These are phyloP conservation scores for Triticum urartu DNA, from an alignment of 176 grass and related monocot species.

Conservation along the genomic window DNA sequence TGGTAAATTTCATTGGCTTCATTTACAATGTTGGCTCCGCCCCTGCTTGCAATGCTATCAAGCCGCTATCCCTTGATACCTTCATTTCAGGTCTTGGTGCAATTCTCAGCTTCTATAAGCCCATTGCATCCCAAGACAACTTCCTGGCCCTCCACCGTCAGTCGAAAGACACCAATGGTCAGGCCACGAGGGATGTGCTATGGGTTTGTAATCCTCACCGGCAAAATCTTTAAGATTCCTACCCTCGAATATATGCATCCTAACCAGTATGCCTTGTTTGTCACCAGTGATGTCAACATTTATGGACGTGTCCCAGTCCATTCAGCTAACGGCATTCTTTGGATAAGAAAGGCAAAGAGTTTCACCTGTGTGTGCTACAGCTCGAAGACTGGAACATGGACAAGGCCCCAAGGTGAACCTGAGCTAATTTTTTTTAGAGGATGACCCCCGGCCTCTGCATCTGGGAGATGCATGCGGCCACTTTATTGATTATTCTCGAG, in stretches of 20 bases:
- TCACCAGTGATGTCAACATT: not conserved
- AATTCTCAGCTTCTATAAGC: slow-evolving; percentile 31
- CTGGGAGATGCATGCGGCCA: no score
- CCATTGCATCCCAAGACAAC: slow-evolving; percentile 32
- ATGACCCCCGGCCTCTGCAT: no score
- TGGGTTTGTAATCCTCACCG: slow-evolving; percentile 21
- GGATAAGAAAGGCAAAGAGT: not conserved
- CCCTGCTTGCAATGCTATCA: not conserved
- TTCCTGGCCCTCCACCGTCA: slow-evolving; percentile 12
- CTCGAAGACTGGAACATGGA: not conserved
- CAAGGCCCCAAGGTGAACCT: not conserved
- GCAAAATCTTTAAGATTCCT: slow-evolving; percentile 6
- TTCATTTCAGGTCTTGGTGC: slow-evolving; percentile 24
- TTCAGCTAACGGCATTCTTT: slow-evolving; percentile 7
- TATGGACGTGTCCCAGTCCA: not conserved
- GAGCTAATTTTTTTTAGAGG: not conserved
- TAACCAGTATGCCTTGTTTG: slow-evolving; percentile 17
- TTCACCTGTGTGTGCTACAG: not conserved
- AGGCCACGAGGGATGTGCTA: not conserved
- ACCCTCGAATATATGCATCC: not conserved
- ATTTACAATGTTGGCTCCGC: no score
- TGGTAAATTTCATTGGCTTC: no score
- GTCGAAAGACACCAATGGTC: not conserved
- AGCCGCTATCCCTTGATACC: not conserved
- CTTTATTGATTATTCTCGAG: no score